Base-by-base conservation (phyloP, 1,284 basidiomycete genomes). In the Nidula niveotomentosa region DNA sequence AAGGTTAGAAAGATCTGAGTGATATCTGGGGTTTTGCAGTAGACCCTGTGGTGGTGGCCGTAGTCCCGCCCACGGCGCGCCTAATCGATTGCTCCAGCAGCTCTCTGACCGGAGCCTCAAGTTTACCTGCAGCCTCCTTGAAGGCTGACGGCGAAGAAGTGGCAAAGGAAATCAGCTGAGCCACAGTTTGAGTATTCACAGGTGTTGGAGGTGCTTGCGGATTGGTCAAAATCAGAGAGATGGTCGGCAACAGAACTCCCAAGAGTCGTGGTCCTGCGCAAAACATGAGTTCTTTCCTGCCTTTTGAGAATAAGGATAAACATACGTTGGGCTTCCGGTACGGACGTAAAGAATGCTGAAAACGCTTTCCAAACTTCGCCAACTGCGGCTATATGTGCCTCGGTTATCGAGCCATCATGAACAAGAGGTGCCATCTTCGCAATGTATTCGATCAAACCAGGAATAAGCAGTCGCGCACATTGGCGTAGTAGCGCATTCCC, bases 331-430 rank as follows among this genome's bases (percentile, higher is more conserved):
- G 81, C 81, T 53, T 88, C 85, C 0, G 81, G 67, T 0, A 88
- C 73, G 3, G 82, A 79, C 1, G 72, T 65, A 58, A 89, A 83
- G 54, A 95, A 81, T 0, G 82, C 76, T 0, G 85, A 78, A 53
- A 97, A 88, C 1, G 91, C 86, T 67, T 90, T 94, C 79, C 93
- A 83, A 7, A 92, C 83, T 69, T 97, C 94, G 9, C 84, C 83
- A 1, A 92, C 74, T 0, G 85, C 88, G 23, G 81, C 75, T n/a
- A 77, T 65, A 36, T 87, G 81, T 37, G 73, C 65, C 47, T 89
- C 88, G 2, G 79, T 72, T 41, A 83, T 65, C 0, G 74, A 72
- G 1, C 76, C 76, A 47, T 90, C 86, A 53, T 79, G 80, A 17
- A 82, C 73, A 4, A 75, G 69, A 0, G 83, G 83, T 0, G 89